phyloP scores from a whole-genome alignment of 1,284 basidiomycete genomes.

The Anthracocystis panici-leucophaei region DNA sequence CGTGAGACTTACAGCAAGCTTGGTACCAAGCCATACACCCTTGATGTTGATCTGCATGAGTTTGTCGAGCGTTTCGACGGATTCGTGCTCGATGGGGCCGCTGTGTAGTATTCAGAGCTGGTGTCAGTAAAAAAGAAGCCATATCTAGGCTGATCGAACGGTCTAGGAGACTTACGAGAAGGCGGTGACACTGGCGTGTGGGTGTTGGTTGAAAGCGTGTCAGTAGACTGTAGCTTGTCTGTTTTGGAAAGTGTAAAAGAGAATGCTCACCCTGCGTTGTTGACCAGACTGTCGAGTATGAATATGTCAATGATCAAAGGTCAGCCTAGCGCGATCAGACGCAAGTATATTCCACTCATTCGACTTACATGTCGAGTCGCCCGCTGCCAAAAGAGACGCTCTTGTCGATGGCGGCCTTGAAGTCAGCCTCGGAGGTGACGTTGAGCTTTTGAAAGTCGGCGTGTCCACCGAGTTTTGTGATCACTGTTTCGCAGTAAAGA shows the following conservation, averaged over 20 bases:
- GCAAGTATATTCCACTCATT: not conserved
- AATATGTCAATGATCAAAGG: not conserved
- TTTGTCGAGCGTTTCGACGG: slow-evolving; percentile 37
- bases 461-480: slow-evolving; percentile 37
- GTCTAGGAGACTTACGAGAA: slow-evolving; percentile 5
- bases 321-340: not conserved
- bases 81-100: slow-evolving; percentile 47
- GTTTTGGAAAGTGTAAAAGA: too few species aligned
- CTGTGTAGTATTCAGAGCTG: not conserved
- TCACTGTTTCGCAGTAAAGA: slow-evolving; percentile 9
- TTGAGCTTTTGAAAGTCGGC: slow-evolving; percentile 50
- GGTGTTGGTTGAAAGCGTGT: not conserved
- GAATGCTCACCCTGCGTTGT: slow-evolving; percentile 22
- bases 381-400: slow-evolving; percentile 27
- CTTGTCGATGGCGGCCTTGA: slow-evolving; percentile 33
- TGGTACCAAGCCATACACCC: slow-evolving; percentile 47
- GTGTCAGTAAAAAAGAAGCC: not conserved
- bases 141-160: too few species aligned
- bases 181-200: slow-evolving; percentile 19
- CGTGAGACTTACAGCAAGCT: slow-evolving; percentile 17
- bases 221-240: not conserved
- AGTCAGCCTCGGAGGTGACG: slow-evolving; percentile 47
- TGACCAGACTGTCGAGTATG: slow-evolving; percentile 26
- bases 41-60: slow-evolving; percentile 51
- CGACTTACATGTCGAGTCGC: slow-evolving; percentile 33